phyloP scores from a whole-genome alignment of 306 rosid genomes.

The Vigna nakashimae region DNA sequence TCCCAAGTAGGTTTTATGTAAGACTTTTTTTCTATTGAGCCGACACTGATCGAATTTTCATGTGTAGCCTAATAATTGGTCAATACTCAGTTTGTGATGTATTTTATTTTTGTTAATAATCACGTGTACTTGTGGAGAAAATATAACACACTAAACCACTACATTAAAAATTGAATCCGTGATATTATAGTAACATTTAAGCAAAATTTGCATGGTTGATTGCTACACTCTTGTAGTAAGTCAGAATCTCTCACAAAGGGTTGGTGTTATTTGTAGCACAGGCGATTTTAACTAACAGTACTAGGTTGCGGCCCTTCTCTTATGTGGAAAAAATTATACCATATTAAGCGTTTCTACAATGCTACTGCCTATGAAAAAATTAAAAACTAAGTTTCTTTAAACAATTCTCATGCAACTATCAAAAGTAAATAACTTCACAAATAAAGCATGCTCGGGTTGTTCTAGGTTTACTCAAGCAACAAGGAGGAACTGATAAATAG shows the following conservation, averaged over 20 bases:
- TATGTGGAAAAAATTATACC: too few relatives aligned
- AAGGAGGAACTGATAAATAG: conserved; percentile 2
- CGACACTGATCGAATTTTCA: neutral
- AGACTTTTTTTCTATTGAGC: neutral
- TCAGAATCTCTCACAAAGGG: neutral
- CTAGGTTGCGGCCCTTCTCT: too few relatives aligned
- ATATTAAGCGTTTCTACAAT: too few relatives aligned
- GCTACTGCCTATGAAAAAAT: too few relatives aligned
- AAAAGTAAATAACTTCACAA: neutral
- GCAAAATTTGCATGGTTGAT: neutral
- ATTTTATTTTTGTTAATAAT: neutral
- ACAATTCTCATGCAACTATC: neutral
- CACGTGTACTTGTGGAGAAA: neutral
- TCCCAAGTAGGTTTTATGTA: conserved; percentile 16
- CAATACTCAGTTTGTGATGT: neutral
- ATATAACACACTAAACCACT: neutral
- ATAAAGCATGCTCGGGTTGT: neutral
- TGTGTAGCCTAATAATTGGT: neutral
- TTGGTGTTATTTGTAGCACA: neutral
- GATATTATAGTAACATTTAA: neutral
- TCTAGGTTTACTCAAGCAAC: neutral
- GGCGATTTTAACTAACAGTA: too few relatives aligned
- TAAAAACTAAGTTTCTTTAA: too few relatives aligned
- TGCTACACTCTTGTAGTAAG: neutral
- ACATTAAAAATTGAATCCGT: neutral